phyloP scores from a whole-genome alignment of 1,139 yeast species.

The Scheffersomyces illinoinensis region DNA sequence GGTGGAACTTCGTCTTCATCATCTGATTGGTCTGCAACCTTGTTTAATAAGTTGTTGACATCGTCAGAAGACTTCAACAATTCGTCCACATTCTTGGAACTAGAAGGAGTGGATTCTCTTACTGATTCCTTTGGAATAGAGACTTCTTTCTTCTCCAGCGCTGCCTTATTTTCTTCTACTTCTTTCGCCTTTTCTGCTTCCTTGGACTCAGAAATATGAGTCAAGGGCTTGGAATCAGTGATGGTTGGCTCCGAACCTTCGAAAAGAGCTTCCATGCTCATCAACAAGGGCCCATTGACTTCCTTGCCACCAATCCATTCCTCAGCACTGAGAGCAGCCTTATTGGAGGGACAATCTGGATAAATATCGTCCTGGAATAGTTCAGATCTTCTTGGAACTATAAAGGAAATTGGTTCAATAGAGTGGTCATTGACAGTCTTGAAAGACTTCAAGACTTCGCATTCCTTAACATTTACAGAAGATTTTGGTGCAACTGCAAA shows the following conservation, averaged over 20 bases:
- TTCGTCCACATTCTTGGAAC: slow-evolving; percentile 35
- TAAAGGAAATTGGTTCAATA: slow-evolving; percentile 87
- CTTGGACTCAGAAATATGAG: slow-evolving; percentile 27
- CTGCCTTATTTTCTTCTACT: slow-evolving; percentile 21
- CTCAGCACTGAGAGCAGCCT: slow-evolving; percentile 74
- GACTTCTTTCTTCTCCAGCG: slow-evolving; percentile 13
- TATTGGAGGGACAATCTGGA: slow-evolving; percentile 83
- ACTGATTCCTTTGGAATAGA: slow-evolving; percentile 8
- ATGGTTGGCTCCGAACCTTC: slow-evolving; percentile 65
- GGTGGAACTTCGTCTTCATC: slow-evolving; percentile 36
- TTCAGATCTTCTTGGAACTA: slow-evolving; percentile 92
- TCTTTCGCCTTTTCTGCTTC: slow-evolving; percentile 18
- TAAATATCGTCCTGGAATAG: slow-evolving; percentile 89
- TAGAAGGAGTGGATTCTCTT: slow-evolving; percentile 11
- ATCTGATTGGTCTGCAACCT: slow-evolving; percentile 43
- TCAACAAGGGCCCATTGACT: slow-evolving; percentile 78
- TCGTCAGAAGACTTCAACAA: slow-evolving; percentile 40
- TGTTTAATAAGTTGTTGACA: slow-evolving; percentile 38
- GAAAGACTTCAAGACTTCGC: slow-evolving; percentile 78
- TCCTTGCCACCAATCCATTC: slow-evolving; percentile 82
- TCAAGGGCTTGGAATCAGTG: slow-evolving; percentile 35
- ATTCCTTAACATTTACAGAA: slow-evolving; percentile 73
- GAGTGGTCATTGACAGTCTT: slow-evolving; percentile 81
- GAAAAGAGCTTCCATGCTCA: slow-evolving; percentile 73
- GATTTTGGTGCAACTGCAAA: slow-evolving; percentile 87